phyloP scores from a whole-genome alignment of 805 yeast species.

The Schizosaccharomyces octosporus region DNA sequence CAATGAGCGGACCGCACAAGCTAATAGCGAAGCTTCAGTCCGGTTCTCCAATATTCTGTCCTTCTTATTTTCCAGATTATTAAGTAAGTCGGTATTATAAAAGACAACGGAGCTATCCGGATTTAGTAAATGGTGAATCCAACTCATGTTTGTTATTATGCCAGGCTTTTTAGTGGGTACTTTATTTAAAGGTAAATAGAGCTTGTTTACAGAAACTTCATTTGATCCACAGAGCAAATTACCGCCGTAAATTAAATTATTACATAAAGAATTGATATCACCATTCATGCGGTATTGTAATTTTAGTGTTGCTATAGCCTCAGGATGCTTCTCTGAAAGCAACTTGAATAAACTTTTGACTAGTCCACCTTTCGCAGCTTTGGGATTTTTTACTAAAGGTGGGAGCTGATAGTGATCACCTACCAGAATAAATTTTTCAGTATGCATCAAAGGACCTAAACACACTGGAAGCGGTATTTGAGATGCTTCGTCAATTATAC shows the following conservation, averaged over 20 bases:
- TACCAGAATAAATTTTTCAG: slow-evolving; percentile 66
- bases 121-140: slow-evolving; percentile 36
- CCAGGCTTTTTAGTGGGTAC: slow-evolving; percentile 5
- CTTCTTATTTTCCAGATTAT: slow-evolving; percentile 25
- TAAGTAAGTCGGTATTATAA: slow-evolving; percentile 47
- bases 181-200: slow-evolving; percentile 19
- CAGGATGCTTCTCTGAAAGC: slow-evolving; percentile 49
- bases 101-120: slow-evolving; percentile 40
- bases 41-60: slow-evolving; percentile 54
- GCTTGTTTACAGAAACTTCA: slow-evolving; percentile 31
- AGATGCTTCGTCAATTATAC: slow-evolving; percentile 90
- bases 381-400: slow-evolving; percentile 51
- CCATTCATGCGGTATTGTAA: slow-evolving; percentile 81
- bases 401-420: slow-evolving; percentile 92
- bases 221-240: slow-evolving; percentile 51
- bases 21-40: slow-evolving; percentile 42
- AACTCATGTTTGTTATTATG: slow-evolving; percentile 10
- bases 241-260: slow-evolving; percentile 52
- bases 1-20: slow-evolving; percentile 36
- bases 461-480: slow-evolving; percentile 82
- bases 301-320: slow-evolving; percentile 48
- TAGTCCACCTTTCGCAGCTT: slow-evolving; percentile 40
- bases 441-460: slow-evolving; percentile 60
- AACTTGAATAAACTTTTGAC: slow-evolving; percentile 54
- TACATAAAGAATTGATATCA: slow-evolving; percentile 67